These are phyloP conservation scores for Fonsecaea erecta DNA, from an alignment of 2,329 filamentous ascomycete genomes.

Conservation along the genomic window DNA sequence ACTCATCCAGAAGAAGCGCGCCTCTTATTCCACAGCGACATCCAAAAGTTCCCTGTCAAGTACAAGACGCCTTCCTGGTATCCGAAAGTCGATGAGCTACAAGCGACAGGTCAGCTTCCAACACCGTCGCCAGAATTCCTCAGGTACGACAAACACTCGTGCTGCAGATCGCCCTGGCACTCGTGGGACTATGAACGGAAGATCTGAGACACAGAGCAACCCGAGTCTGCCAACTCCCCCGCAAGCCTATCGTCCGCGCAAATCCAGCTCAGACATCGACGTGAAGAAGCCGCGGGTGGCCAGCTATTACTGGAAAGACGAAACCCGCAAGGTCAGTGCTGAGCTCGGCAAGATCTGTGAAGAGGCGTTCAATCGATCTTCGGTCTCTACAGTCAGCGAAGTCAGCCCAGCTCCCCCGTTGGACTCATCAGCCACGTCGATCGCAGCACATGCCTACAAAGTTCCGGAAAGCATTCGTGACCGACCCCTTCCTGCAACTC, in stretches of 20 bases:
- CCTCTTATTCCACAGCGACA: slow-evolving; percentile 33
- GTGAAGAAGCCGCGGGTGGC: slow-evolving; percentile 48
- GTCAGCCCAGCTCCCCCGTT: slow-evolving; percentile 46
- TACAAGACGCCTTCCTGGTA: slow-evolving; percentile 45
- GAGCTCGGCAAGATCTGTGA: slow-evolving; percentile 90
- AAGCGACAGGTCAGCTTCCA: slow-evolving; percentile 68
- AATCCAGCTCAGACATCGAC: slow-evolving; percentile 43
- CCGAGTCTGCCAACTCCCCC: slow-evolving; percentile 48
- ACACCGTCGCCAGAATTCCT: slow-evolving; percentile 54
- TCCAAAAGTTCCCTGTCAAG: slow-evolving; percentile 56
- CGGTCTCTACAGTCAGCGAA: slow-evolving; percentile 55
- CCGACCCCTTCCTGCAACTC: slow-evolving; percentile 53
- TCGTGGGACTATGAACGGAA: slow-evolving; percentile 31
- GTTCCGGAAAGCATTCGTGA: slow-evolving; percentile 38
- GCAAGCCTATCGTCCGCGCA: slow-evolving; percentile 44
- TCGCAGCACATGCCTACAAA: slow-evolving; percentile 43
- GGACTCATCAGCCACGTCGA: slow-evolving; percentile 56
- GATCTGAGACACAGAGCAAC: slow-evolving; percentile 42
- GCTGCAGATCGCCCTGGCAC: slow-evolving; percentile 39
- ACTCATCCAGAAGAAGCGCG: slow-evolving; percentile 30
- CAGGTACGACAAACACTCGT: slow-evolving; percentile 36
- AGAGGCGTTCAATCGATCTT: slow-evolving; percentile 81
- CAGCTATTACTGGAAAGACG: slow-evolving; percentile 68
- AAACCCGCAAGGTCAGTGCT: slow-evolving; percentile 80
- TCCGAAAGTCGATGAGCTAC: slow-evolving; percentile 56